A percentile compares a stretch with the other conserved stretches of the same genome.
phyloP scores from a whole-genome alignment of 177 flowering plant genomes.

The Telopea speciosissima region DNA sequence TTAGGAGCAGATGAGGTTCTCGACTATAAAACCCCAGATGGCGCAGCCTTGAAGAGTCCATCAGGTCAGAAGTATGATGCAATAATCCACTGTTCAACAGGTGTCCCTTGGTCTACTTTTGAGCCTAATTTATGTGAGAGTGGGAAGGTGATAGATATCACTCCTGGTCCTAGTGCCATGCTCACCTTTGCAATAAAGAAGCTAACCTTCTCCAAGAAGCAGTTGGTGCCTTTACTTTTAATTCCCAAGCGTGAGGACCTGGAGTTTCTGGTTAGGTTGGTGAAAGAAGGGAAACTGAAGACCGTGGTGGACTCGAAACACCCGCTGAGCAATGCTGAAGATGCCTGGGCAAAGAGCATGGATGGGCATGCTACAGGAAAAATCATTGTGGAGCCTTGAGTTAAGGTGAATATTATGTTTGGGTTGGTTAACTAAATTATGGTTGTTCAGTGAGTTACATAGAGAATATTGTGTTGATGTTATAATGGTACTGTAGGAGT shows the following conservation, averaged over 20 bases:
- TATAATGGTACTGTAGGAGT: too few relatives aligned
- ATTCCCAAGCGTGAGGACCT: neutral
- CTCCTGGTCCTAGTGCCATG: neutral
- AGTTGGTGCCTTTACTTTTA: neutral
- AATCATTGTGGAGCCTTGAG: constrained; percentile 1
- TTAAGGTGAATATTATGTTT: neutral
- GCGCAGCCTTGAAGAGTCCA: constrained; percentile 2
- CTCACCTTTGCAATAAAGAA: constrained; percentile 2
- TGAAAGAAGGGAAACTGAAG: neutral
- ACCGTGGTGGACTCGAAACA: neutral
- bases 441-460: too few relatives aligned
- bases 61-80: constrained; percentile 5
- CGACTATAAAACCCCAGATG: neutral
- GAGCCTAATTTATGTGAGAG: constrained; percentile 3
- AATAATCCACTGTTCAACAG: neutral
- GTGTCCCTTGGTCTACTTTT: constrained; percentile 4
- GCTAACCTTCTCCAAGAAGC: neutral
- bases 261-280: constrained; percentile 1
- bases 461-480: too few relatives aligned
- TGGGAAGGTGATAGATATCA: neutral
- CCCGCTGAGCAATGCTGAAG: neutral
- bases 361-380: constrained; percentile 5
- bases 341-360: constrained; percentile 1
- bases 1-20: neutral
- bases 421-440: neutral